Base-by-base conservation (phyloP, 2,329 filamentous ascomycete genomes). In the Cadophora gregata region DNA sequence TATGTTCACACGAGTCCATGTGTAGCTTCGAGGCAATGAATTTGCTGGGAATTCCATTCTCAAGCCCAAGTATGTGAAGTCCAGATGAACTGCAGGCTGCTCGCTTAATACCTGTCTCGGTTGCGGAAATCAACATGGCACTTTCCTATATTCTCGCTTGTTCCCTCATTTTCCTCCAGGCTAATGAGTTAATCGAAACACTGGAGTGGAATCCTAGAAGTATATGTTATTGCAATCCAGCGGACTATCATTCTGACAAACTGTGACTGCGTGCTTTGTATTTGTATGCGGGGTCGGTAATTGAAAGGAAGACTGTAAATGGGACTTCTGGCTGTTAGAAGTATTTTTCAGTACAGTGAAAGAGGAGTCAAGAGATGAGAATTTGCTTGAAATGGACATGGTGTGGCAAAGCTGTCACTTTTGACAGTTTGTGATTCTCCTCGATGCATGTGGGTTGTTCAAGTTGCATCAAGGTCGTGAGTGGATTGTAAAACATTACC, bases 21-120 rank as follows among this genome's bases (percentile, higher is more conserved):
- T n/a, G n/a, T n/a, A n/a, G n/a, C n/a, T n/a, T n/a, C n/a, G n/a
- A n/a, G n/a, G n/a, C n/a, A n/a, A n/a, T n/a, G n/a, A n/a, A n/a
- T n/a, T n/a, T n/a, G n/a, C n/a, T n/a, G n/a, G n/a, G n/a, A n/a
- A n/a, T n/a, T n/a, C n/a, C n/a, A n/a, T n/a, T n/a, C n/a, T n/a
- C n/a, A n/a, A n/a, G n/a, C n/a, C n/a, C n/a, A n/a, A n/a, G 19
- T 47, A 29, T 51, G 24, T 51, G 48, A 29, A 51, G 48, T 53
- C 8, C 3, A n/a, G 6, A n/a, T 29, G 1, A 19, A n/a, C 19
- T 53, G 50, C 27, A n/a, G 31, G 14, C 10, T 25, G 25, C 50
- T 53, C 50, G 50, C 50, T 53, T 53, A 53, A 29, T 19, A 24
- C 10, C 48, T 16, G 12, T 12, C 24, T 50, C 33, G 21, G 5